Base-by-base conservation (phyloP, 2,329 filamentous ascomycete genomes). In the Diaporthe sp. region DNA sequence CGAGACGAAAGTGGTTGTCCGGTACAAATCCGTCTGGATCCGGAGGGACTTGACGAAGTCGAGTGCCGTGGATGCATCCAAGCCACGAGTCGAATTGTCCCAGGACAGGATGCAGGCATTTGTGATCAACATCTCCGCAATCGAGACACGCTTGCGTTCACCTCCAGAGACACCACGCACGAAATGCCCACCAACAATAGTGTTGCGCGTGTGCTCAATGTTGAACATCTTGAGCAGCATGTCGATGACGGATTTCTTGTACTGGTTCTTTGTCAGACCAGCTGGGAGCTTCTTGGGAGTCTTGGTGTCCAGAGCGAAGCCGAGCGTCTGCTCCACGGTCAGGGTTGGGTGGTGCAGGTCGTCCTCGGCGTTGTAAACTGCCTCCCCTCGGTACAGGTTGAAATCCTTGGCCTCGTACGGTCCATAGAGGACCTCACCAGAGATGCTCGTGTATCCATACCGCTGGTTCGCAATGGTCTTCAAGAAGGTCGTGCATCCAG, bases 191-290 rank as follows among this genome's bases (percentile, higher is more conserved):
- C 96, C 96, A 37, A 98, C 95, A 42, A 96, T 91, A 0, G 96
- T 98, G 81, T 95, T 90, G 70, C 91, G 90, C 0, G 95, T 97
- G 83, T 98, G 95, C 82, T 96, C 94, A 72, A 98, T 98, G 81
- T 96, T 97, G 88, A 98, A 97, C 94, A 97, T 97, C 81, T 94
- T 95, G 70, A 98, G 87, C 75, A 98, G 88, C 80, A 93, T 90
- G 25, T 91, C 89, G 76, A 96, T 88, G 74, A 97, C 92, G 79
- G 92, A 91, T 68, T 94, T 88, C 86, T 96, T 96, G 86, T 96
- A 96, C 22, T 94, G 92, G 8, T 85, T 82, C 82, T 94, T 94
- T 53, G 90, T 92, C 79, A 97, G 89, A 31, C 94, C 94, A 5
- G 89, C 90, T 0, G 94, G 94, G 62, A 95, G 89, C 83, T 96